A percentile compares a stretch with the other conserved stretches of the same genome.
Conservation (phyloP, 257 asterid genomes). For the Jasminum sambac region DNA sequence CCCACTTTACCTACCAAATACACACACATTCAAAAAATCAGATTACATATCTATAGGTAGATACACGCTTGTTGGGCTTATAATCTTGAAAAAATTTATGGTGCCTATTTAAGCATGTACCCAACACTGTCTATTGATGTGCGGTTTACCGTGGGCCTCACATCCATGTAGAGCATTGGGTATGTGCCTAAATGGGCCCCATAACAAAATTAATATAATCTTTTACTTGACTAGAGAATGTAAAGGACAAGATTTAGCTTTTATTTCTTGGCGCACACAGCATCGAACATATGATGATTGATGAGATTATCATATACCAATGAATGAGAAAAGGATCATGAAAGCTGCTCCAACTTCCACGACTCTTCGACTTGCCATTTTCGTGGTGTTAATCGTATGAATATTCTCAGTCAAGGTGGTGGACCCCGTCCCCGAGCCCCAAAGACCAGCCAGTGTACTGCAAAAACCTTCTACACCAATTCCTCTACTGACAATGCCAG, state of each 20-base stretch:
- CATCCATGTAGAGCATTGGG: too few species aligned
- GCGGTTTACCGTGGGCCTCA: too few species aligned
- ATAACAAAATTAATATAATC: too few species aligned
- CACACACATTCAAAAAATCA: conserved; percentile 18
- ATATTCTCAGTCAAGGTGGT: conserved; percentile 87
- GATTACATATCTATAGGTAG: neutral
- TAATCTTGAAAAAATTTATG: too few species aligned
- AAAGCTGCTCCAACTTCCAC: conserved; percentile 73
- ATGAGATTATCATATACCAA: conserved; percentile 47
- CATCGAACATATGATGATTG: too few species aligned
- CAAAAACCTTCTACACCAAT: conserved; percentile 94
- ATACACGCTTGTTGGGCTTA: neutral
- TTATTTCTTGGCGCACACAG: too few species aligned
- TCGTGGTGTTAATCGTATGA: conserved; percentile 74
- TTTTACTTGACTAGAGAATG: too few species aligned
- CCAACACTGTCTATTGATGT: too few species aligned
- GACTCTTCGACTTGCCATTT: conserved; percentile 81
- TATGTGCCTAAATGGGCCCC: too few species aligned
- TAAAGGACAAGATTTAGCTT: too few species aligned
- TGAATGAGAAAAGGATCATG: conserved; percentile 80
- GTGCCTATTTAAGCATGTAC: too few species aligned
- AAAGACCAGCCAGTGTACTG: conserved; percentile 90
- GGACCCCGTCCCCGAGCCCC: conserved; percentile 96
- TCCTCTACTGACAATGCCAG: conserved; percentile 88
- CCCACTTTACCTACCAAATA: conserved; percentile 78